Conservation (phyloP, 805 yeast species). For the Scheffersomyces spartinae region DNA sequence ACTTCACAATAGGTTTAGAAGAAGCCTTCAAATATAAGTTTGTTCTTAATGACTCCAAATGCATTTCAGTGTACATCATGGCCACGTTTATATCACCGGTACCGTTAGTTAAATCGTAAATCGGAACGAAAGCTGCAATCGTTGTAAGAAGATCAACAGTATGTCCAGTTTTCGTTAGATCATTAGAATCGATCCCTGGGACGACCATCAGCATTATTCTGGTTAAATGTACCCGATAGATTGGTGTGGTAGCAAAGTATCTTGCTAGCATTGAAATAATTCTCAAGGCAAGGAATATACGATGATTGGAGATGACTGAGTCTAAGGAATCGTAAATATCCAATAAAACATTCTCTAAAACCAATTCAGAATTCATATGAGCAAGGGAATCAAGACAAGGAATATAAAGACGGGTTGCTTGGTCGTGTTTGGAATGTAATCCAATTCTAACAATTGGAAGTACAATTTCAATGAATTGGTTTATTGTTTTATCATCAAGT, state of each 20-base stretch:
- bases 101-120: slow-evolving; percentile 44
- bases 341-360: slow-evolving; percentile 42
- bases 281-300: slow-evolving; percentile 63
- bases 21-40: slow-evolving; percentile 23
- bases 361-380: slow-evolving; percentile 42
- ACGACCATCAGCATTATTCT: slow-evolving; percentile 58
- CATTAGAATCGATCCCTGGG: slow-evolving; percentile 85
- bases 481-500: slow-evolving; percentile 22
- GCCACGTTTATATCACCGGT: slow-evolving; percentile 25
- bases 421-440: slow-evolving; percentile 60
- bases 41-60: slow-evolving; percentile 42
- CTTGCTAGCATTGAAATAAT: slow-evolving; percentile 56
- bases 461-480: slow-evolving; percentile 38
- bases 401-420: slow-evolving; percentile 46
- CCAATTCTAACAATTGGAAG: slow-evolving; percentile 53
- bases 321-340: slow-evolving; percentile 74
- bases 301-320: slow-evolving; percentile 64
- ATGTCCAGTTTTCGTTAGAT: slow-evolving; percentile 57
- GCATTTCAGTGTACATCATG: slow-evolving; percentile 52
- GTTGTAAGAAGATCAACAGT: slow-evolving; percentile 62
- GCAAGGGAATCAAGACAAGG: slow-evolving; percentile 53
- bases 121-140: slow-evolving; percentile 61
- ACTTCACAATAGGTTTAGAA: slow-evolving; percentile 6
- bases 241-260: slow-evolving; percentile 49
- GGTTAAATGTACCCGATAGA: slow-evolving; percentile 68